phyloP scores from a whole-genome alignment of 176 grass and related monocot genomes.

The Oropetium thomaeum region DNA sequence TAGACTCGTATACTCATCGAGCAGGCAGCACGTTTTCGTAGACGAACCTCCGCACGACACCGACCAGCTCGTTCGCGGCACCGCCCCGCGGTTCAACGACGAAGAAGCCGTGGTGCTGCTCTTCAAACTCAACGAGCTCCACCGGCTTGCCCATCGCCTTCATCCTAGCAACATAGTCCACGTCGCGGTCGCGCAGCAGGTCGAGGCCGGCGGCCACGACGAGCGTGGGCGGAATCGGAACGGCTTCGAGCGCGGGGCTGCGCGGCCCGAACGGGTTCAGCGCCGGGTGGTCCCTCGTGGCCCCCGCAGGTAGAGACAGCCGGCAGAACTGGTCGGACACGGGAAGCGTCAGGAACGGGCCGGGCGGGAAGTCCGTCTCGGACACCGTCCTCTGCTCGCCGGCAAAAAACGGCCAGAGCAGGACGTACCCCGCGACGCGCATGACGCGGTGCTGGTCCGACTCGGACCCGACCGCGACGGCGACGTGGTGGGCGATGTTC shows the following conservation, averaged over 20 bases:
- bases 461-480: background rate
- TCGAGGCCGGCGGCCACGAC: constrained; percentile 27
- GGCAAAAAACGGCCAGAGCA: constrained; percentile 52
- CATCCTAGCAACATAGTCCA: constrained; percentile 32
- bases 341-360: constrained; percentile 37
- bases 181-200: constrained; percentile 42
- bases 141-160: constrained; percentile 35
- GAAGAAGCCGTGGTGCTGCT: constrained; percentile 82
- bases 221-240: constrained; percentile 26
- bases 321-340: constrained; percentile 23
- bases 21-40: background rate
- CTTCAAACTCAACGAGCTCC: constrained; percentile 41
- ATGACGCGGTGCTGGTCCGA: constrained; percentile 16
- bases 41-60: constrained; percentile 40
- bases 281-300: constrained; percentile 41
- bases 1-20: no score
- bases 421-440: constrained; percentile 33
- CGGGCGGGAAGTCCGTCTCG: constrained; percentile 50
- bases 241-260: constrained; percentile 18
- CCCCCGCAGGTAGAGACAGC: constrained; percentile 26
- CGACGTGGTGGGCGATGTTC: constrained; percentile 35
- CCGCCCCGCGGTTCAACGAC: constrained; percentile 52
- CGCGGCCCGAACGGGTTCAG: constrained; percentile 34
- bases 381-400: constrained; percentile 43
- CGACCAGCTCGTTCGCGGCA: constrained; percentile 44